A percentile compares a stretch with the other conserved stretches of the same genome.
Evolutionary conservation across 139 green algal species (phyloP).

Genomic region (Picochlorum costavermella): DNA sequence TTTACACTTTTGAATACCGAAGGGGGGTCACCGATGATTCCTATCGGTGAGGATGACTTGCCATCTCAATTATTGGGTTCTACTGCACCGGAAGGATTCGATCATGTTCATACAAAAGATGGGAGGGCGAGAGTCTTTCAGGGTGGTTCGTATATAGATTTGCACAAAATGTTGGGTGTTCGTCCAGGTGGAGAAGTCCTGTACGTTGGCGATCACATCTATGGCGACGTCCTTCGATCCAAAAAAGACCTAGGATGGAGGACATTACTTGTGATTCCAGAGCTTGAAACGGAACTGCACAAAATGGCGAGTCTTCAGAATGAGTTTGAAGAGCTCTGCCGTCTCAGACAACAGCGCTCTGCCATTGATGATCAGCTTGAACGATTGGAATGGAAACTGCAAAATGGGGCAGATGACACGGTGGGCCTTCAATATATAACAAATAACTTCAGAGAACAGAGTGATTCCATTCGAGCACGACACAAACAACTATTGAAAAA

Average conservation of each 20-base stretch:
- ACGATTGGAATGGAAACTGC: slow-evolving; percentile 56
- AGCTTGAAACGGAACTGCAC: slow-evolving; percentile 78
- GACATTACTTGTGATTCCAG: slow-evolving; percentile 95
- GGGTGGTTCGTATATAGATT: slow-evolving; percentile 67
- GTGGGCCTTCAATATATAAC: slow-evolving; percentile 1
- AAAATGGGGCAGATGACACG: not conserved
- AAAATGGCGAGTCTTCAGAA: slow-evolving; percentile 25
- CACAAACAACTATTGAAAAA: slow-evolving; percentile 52
- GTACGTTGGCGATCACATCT: slow-evolving; percentile 84
- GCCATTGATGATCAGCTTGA: slow-evolving; percentile 77
- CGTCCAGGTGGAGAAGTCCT: slow-evolving; percentile 46
- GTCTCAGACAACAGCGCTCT: slow-evolving; percentile 59
- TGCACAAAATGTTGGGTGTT: slow-evolving; percentile 85
- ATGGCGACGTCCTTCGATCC: slow-evolving; percentile 63
- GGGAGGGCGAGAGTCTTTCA: slow-evolving; percentile 51
- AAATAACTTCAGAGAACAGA: slow-evolving; percentile 29
- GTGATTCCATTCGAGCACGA: slow-evolving; percentile 33
- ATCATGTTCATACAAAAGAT: not conserved
- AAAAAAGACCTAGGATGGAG: slow-evolving; percentile 87
- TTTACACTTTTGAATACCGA: slow-evolving; percentile 79
- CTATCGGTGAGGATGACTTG: slow-evolving; percentile 67
- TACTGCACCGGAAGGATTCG: slow-evolving; percentile 1
- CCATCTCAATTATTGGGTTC: slow-evolving; percentile 24
- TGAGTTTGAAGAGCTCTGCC: slow-evolving; percentile 45
- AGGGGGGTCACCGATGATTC: slow-evolving; percentile 72